A percentile compares a stretch with the other conserved stretches of the same genome.
These are phyloP conservation scores for barrel medic (Medicago truncatula) DNA, from an alignment of 306 rosid species.

Conservation along the genomic window DNA sequence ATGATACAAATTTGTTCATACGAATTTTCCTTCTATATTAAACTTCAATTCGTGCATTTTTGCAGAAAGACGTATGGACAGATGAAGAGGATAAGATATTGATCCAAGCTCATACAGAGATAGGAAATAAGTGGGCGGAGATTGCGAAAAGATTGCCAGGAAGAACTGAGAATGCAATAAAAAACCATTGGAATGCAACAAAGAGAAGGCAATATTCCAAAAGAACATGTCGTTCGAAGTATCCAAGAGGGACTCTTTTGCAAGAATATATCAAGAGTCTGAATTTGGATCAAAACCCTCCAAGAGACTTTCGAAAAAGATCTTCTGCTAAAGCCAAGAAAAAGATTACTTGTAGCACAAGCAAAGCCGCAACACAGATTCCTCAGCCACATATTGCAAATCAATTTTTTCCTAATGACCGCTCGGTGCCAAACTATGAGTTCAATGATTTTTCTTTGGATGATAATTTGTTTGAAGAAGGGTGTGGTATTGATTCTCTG, in stretches of 20 bases:
- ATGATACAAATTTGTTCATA: not conserved
- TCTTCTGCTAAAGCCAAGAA: constrained; percentile 24
- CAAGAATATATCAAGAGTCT: constrained; percentile 85
- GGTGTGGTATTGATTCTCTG: constrained; percentile 65
- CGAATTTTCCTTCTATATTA: not conserved
- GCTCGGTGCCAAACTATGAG: constrained; percentile 52
- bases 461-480: constrained; percentile 66
- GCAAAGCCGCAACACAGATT: constrained; percentile 29
- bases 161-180: constrained; percentile 94
- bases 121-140: constrained; percentile 98
- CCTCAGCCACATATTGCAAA: constrained; percentile 17
- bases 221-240: constrained; percentile 80
- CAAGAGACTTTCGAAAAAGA: constrained; percentile 50
- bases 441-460: constrained; percentile 67
- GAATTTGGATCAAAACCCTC: constrained; percentile 61
- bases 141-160: constrained; percentile 88
- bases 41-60: constrained; percentile 16
- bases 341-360: constrained; percentile 20
- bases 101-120: constrained; percentile 75
- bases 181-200: constrained; percentile 98
- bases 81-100: constrained; percentile 84
- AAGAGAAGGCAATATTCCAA: constrained; percentile 90
- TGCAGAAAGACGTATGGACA: constrained; percentile 91
- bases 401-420: constrained; percentile 44
- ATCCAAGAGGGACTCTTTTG: constrained; percentile 73